Evolutionary conservation across 441 rosid genomes (phyloP), one percentile per base, ranked within the genome.

Genomic region (Eutrema salsugineum): DNA sequence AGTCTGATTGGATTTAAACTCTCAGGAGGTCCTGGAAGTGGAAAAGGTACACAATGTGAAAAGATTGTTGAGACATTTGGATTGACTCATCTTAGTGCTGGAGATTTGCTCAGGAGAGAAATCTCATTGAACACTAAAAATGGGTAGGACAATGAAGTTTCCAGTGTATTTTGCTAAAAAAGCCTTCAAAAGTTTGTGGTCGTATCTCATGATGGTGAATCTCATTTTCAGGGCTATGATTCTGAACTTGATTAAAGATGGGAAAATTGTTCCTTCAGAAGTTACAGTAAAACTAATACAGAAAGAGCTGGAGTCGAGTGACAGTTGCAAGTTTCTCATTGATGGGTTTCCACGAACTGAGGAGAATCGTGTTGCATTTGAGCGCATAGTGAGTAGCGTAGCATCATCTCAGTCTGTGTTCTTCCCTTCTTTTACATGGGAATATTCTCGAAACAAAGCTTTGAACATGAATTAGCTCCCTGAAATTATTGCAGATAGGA

Each of bases 11-110:
- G 44, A 35, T 57, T 70, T 36, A 14, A 0, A 63, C 8, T 1
- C 30, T 66, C 36, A 87, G 92, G 95, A 71, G 95, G 95, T 55
- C 90, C 92, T 69, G 95, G 95, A 65, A 86, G 92, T 78, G 92
- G 95, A 35, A 89, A 89, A 83, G 95, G 95, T 51, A 89, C 95
- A 9, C 92, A 87, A 33, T 87, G 92, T 68, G 80, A 74, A 24
- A 87, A 78, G 73, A 86, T 89, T 44, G 92, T 79, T 14, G 84
- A 89, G 75, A 84, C 84, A 42, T 87, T 83, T 77, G 92, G 95
- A 43, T 82, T 77, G 67, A 77, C 27, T 30, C 95, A 87, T 80
- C 73, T 89, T 11, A 87, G 95, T 76, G 95, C 95, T n/a, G 92
- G 95, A 55, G 95, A 87, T 46, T 70, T 89, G 70, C 84, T 87